Percentiles rank a stretch among this genome's conserved stretches.
These are phyloP conservation scores for Picochlorum sp. DNA, from an alignment of 139 green algal genomes.

Conservation along the genomic window DNA sequence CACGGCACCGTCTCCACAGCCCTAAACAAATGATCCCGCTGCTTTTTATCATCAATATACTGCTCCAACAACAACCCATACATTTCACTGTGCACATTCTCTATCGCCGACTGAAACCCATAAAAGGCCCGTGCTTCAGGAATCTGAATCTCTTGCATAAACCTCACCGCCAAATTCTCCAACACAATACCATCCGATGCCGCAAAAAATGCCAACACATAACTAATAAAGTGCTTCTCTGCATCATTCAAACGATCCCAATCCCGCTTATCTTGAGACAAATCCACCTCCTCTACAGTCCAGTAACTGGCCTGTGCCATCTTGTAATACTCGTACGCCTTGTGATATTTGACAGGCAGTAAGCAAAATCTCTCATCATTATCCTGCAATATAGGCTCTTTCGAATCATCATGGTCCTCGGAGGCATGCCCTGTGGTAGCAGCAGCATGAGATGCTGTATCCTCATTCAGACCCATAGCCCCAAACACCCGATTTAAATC, in stretches of 20 bases:
- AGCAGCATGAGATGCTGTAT: not conserved
- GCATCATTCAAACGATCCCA: slow-evolving; percentile 47
- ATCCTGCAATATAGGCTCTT: slow-evolving; percentile 26
- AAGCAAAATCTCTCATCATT: slow-evolving; percentile 31
- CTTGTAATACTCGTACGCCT: slow-evolving; percentile 66
- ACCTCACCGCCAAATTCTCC: slow-evolving; percentile 72
- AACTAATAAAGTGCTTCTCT: slow-evolving; percentile 74
- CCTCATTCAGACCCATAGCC: not conserved
- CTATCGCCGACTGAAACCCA: slow-evolving; percentile 79
- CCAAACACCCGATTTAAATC: not conserved
- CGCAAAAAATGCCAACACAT: slow-evolving; percentile 86
- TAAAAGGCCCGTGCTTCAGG: slow-evolving; percentile 80
- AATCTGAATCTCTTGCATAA: slow-evolving; percentile 79
- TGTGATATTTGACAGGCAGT: slow-evolving; percentile 27
- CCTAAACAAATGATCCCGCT: slow-evolving; percentile 46
- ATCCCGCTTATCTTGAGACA: slow-evolving; percentile 53
- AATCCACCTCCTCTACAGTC: slow-evolving; percentile 74
- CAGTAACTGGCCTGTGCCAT: slow-evolving; percentile 64
- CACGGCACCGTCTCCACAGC: slow-evolving; percentile 53
- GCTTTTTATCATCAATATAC: slow-evolving; percentile 46
- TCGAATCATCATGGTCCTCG: not conserved
- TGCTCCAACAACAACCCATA: slow-evolving; percentile 67
- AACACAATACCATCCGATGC: slow-evolving; percentile 80
- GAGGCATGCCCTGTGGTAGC: not conserved
- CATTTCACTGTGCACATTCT: slow-evolving; percentile 79